Base-by-base conservation (phyloP, 2,329 filamentous ascomycete genomes). In the Aureobasidium sp. region DNA sequence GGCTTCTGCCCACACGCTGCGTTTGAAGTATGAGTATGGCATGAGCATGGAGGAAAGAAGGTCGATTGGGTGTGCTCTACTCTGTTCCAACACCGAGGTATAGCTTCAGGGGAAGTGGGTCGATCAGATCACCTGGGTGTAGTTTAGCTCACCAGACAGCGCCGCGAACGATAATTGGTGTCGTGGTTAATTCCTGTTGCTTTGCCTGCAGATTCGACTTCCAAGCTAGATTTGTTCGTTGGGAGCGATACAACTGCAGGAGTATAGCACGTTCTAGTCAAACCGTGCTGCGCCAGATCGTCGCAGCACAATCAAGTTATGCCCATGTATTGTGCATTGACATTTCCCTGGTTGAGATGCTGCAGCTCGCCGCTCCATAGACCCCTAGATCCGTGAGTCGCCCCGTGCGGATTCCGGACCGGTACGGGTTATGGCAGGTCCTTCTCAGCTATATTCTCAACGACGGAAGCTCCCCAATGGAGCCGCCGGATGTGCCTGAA, bases 261-360 rank as follows among this genome's bases (percentile, higher is more conserved):
- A 50, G 39, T 14, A 59, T 42, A 59, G 57, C 36, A 59, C 45
- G 57, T 57, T 57, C 54, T 45, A 36, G 32, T 59, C 44, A 59
- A 42, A 21, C 39, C 41, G 36, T 57, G 25, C 53, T 34, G 39
- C 25, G 53, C 53, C 41, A 45, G n/a, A 57, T 57, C n/a, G 2
- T 57, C 42, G 54, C 25, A 50, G 45, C 45, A 59, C 57, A 59
- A 59, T 59, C 45, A 59, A 42, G 45, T 49, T 41, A 59, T 50
- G 45, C 45, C 57, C 34, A 50, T 37, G 57, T 42, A 41, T 45
- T 42, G 45, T 41, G 45, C 57, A 27, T 32, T 13, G 16, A 30
- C 29, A 29, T 59, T 42, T 50, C 57, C 45, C 44, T 59, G 57
- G 57, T 59, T 59, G 32, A 59, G 30, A 44, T 41, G 16, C 44